A percentile compares a stretch with the other conserved stretches of the same genome.
phyloP scores from a whole-genome alignment of 2,329 filamentous ascomycete genomes.

The Monilinia vaccinii-corymbosi region DNA sequence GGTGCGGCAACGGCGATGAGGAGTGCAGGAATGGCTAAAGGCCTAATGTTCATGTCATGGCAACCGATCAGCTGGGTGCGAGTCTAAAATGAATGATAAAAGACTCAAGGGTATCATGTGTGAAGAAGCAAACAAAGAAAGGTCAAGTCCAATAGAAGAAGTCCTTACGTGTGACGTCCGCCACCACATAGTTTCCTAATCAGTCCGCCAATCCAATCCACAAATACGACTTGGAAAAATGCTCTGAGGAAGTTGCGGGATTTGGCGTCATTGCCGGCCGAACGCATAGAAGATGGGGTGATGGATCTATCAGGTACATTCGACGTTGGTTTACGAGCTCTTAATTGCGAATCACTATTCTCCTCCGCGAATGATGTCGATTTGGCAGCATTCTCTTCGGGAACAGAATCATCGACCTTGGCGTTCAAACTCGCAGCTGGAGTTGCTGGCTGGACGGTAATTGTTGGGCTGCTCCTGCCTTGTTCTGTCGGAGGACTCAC shows the following conservation, averaged over 20 bases:
- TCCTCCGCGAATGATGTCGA: slow-evolving; percentile 19
- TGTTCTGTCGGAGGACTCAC: not conserved
- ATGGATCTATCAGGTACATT: slow-evolving; percentile 19
- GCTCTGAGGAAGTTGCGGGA: slow-evolving; percentile 24
- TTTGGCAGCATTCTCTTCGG: slow-evolving; percentile 14
- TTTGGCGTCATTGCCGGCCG: slow-evolving; percentile 20
- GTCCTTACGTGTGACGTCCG: slow-evolving; percentile 24
- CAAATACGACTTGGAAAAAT: slow-evolving; percentile 29
- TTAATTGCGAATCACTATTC: slow-evolving; percentile 15
- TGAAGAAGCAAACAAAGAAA: slow-evolving; percentile 1
- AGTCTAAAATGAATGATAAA: not conserved
- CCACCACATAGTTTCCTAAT: slow-evolving; percentile 25
- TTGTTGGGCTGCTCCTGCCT: slow-evolving; percentile 14
- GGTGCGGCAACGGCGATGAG: slow-evolving; percentile 20
- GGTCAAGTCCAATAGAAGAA: slow-evolving; percentile 6
- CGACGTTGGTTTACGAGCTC: slow-evolving; percentile 17
- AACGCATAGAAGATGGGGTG: slow-evolving; percentile 26
- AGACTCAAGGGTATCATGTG: slow-evolving; percentile 3
- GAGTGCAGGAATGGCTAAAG: slow-evolving; percentile 20
- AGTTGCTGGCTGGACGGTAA: slow-evolving; percentile 20
- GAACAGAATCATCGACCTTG: not conserved
- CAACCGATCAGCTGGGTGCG: slow-evolving; percentile 6
- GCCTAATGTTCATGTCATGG: slow-evolving; percentile 16
- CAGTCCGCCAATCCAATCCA: slow-evolving; percentile 31
- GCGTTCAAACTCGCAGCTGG: slow-evolving; percentile 13